Evolutionary conservation across 2,329 filamentous ascomycete genomes (phyloP), one percentile per base, ranked within the genome.

Genomic region (Colletotrichum cereale): DNA sequence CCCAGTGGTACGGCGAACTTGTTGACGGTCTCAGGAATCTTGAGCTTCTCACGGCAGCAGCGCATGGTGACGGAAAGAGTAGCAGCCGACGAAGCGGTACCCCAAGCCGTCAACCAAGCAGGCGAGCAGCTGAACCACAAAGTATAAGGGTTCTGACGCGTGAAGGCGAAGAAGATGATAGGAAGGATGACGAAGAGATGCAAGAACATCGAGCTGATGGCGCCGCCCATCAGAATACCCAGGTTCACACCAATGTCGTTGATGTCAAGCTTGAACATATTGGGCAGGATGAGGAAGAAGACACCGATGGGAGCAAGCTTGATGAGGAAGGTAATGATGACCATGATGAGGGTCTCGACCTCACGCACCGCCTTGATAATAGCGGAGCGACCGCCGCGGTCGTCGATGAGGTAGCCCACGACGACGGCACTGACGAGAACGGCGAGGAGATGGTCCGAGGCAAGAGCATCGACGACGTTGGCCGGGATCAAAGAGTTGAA

Each of bases 31-130:
- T 82, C 75, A 0, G 86, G 84, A 1, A 86, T 76, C 53, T 62
- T 62, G 0, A 82, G 81, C 5, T 80, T 80, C 18, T 78, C 82
- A 11, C 80, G 75, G 7, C 81, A 79, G 24, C 80, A 83, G 18
- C 80, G 79, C 58, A 88, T 80, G 2, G 86, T 87, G 18, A 88
- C 82, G 0, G 86, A 83, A 29, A 88, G 79, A 1, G 86, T 88
- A 8, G 85, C 86, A 16, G 86, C 86, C 2, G 84, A 86, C 1
- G 85, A 87, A 1, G 86, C 86, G 14, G 85, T 84, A 48, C 86
- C 86, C 86, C 86, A 88, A 0, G 86, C 86, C 1, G 86, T 87
- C 62, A 87, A 80, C 86, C 86, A 88, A 0, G 86, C 85, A 0
- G 84, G 84, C 3, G 84, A 85, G 71, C 82, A 83, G 70, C 82